Conservation (phyloP, 441 rosid species). For the Erodium trifolium region DNA sequence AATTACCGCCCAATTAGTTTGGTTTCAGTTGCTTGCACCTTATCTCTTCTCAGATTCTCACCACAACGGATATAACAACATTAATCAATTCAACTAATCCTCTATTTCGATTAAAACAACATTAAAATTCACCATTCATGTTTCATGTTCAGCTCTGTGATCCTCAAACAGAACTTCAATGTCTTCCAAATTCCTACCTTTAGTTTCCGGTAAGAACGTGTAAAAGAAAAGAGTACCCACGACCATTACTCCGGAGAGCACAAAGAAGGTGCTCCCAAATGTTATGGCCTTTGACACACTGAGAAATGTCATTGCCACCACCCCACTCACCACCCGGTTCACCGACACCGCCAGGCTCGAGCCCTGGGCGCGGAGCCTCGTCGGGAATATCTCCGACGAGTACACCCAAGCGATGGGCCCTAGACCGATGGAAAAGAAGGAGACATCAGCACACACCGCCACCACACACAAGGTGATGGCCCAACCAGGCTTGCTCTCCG, state of each 20-base stretch:
- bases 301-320: constrained; percentile 32
- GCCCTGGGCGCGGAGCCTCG: constrained; percentile 27
- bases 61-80: no score
- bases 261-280: constrained; percentile 32
- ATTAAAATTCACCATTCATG: no score
- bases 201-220: constrained; percentile 34
- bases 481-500: constrained; percentile 10
- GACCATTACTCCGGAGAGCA: constrained; percentile 23
- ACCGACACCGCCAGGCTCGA: constrained; percentile 47
- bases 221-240: constrained; percentile 28
- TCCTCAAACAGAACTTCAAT: constrained; percentile 37
- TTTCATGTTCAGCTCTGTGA: neutral
- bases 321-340: constrained; percentile 49
- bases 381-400: constrained; percentile 20
- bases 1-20: no score
- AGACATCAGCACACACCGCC: constrained; percentile 23
- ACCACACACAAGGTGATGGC: constrained; percentile 10
- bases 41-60: no score
- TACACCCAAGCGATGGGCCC: constrained; percentile 23
- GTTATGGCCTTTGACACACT: constrained; percentile 21
- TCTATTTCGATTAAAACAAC: no score
- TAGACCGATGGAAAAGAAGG: constrained; percentile 49
- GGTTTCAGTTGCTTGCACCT: no score
- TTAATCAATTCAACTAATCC: no score
- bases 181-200: constrained; percentile 43